Percentiles rank a stretch among this genome's conserved stretches.
phyloP scores from a whole-genome alignment of 1,284 basidiomycete species.

The Ustilago xerochloae region DNA sequence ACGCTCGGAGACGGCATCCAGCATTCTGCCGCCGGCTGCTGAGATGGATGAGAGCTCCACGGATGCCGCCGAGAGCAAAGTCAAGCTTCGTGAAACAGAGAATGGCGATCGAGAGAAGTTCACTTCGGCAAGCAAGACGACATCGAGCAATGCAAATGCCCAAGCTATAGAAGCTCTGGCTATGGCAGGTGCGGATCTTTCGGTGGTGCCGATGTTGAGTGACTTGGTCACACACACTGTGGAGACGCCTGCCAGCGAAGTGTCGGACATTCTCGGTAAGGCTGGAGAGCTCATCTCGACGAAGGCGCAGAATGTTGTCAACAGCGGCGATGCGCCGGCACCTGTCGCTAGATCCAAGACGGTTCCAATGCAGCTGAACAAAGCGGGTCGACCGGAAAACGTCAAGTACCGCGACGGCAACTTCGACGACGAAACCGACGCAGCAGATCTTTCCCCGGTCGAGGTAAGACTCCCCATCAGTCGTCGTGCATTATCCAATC shows the following conservation, averaged over 20 bases:
- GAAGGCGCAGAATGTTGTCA: neutral
- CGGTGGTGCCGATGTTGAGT: slow-evolving; percentile 33
- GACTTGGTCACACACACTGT: slow-evolving; percentile 36
- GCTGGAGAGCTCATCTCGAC: slow-evolving; percentile 1
- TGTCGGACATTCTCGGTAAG: slow-evolving; percentile 16
- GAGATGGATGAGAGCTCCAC: slow-evolving; percentile 63
- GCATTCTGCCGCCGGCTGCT: slow-evolving; percentile 55
- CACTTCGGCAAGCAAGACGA: slow-evolving; percentile 8
- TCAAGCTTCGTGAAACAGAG: slow-evolving; percentile 7
- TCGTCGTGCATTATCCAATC: slow-evolving; percentile 29
- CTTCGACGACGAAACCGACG: slow-evolving; percentile 44
- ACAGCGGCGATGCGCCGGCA: slow-evolving; percentile 1
- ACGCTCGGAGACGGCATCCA: slow-evolving; percentile 23
- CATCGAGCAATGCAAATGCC: neutral
- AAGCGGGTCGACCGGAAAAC: slow-evolving; percentile 17
- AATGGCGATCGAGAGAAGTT: slow-evolving; percentile 14
- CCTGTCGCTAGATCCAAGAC: slow-evolving; percentile 27
- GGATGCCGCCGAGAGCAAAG: slow-evolving; percentile 27
- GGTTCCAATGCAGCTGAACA: slow-evolving; percentile 23
- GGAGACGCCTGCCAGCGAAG: slow-evolving; percentile 29
- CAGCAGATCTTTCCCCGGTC: slow-evolving; percentile 42
- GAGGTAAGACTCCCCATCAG: slow-evolving; percentile 43
- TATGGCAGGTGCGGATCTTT: slow-evolving; percentile 32
- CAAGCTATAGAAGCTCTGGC: slow-evolving; percentile 34
- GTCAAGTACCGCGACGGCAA: slow-evolving; percentile 33